Evolutionary conservation across 306 rosid genomes (phyloP), one percentile per base, ranked within the genome.

Genomic region (Cucurbita argyrosperma): DNA sequence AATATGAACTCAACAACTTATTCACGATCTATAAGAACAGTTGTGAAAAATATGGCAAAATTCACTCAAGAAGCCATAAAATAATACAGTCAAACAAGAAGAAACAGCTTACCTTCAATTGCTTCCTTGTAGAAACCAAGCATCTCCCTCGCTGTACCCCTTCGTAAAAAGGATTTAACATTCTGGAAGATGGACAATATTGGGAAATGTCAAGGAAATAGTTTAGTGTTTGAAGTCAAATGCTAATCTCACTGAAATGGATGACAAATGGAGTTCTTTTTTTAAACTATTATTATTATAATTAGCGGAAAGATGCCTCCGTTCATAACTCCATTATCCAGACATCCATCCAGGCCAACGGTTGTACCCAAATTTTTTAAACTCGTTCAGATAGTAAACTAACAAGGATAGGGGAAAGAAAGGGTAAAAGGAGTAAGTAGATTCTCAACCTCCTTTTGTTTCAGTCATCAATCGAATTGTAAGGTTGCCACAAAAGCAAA

Each of bases 121-220:
- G 99, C 99, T 69, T 88, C 97, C 85, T 88, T 89, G 66, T 85
- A 95, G 84, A 80, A 95, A 70, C 97, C 96, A 67, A 91, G 88
- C 96, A 89, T 86, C 85, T 95, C 99, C 78, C 97, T 84, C 18
- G 99, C 92, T 23, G 91, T 85, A 60, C 96, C 99, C 87, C 99
- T 88, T 30, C 99, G 91, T 42, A 89, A 86, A 83, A 85, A 88
- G 70, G 99, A 96, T 75, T 95, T 95, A 80, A 95, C 92, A 82
- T 87, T 89, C 99, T 95, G 88, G 46, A 79, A 64, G 83, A 82
- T 55, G 19, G 37, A 45, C 54, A 71, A 47, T 50, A 40, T 35
- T 35, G 58, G 59, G 47, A 30, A 61, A 30, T 14, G 40, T 30
- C 6, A 52, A 64, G 71, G 50, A 69, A 35, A 63, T 21, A 16